A percentile compares a stretch with the other conserved stretches of the same genome.
Evolutionary conservation across 495 filamentous ascomycete genomes (phyloP).

Genomic region (Trichoderma gamsii): DNA sequence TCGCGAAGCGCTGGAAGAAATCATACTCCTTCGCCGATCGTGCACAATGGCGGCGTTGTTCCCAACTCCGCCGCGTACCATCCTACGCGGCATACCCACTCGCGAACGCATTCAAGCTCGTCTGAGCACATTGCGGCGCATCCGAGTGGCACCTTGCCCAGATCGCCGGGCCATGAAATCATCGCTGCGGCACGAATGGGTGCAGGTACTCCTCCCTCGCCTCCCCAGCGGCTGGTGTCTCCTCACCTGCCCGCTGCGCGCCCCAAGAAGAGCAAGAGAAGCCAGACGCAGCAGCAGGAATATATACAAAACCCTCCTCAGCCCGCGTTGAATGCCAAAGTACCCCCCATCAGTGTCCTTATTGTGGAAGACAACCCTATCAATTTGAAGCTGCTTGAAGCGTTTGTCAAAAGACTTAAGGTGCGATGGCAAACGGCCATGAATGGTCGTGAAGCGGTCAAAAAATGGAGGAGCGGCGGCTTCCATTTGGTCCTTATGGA

Average conservation of each 20-base stretch:
- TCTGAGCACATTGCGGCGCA: slow-evolving; percentile 31
- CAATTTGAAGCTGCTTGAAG: slow-evolving; percentile 86
- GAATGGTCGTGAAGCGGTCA: slow-evolving; percentile 86
- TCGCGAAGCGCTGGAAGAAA: background rate
- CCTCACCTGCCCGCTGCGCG: slow-evolving; percentile 43
- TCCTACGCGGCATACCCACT: slow-evolving; percentile 19
- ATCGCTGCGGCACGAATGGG: slow-evolving; percentile 38
- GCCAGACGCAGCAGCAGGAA: slow-evolving; percentile 2
- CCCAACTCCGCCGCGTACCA: background rate
- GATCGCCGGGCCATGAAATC: slow-evolving; percentile 40
- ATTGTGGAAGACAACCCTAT: slow-evolving; percentile 99
- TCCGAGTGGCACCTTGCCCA: background rate
- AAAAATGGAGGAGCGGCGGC: slow-evolving; percentile 88
- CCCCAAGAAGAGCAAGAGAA: slow-evolving; percentile 49
- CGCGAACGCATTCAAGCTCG: slow-evolving; percentile 49
- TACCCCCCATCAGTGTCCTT: slow-evolving; percentile 94
- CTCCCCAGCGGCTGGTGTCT: slow-evolving; percentile 55
- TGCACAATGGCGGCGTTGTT: slow-evolving; percentile 28
- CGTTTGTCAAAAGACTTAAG: slow-evolving; percentile 92
- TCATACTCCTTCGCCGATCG: slow-evolving; percentile 63
- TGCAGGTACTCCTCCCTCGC: slow-evolving; percentile 36
- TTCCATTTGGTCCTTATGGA: slow-evolving; percentile 98
- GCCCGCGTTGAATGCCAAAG: slow-evolving; percentile 62
- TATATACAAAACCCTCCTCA: slow-evolving; percentile 45
- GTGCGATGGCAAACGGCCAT: slow-evolving; percentile 97